A percentile compares a stretch with the other conserved stretches of the same genome.
Conservation (phyloP, 2,329 filamentous ascomycete species). For the Stagonosporopsis cucurbitacearum region DNA sequence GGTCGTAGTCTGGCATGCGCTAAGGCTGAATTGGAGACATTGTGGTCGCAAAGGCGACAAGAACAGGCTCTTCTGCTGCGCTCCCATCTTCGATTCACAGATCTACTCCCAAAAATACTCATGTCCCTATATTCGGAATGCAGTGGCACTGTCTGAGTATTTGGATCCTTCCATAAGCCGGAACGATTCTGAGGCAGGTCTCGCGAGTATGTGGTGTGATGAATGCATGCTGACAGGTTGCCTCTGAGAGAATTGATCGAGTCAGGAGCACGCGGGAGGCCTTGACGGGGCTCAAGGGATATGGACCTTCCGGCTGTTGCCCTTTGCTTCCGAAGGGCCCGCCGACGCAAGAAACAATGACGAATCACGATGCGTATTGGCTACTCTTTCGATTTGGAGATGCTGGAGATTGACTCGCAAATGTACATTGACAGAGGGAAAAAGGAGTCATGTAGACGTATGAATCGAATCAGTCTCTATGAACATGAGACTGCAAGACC, state of each 20-base stretch:
- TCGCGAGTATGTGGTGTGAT: not conserved
- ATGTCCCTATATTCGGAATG: not conserved
- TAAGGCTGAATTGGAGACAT: not conserved
- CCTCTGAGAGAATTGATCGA: not conserved
- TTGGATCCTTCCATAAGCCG: not conserved
- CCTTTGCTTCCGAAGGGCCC: slow-evolving; percentile 3
- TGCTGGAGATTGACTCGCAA: not conserved
- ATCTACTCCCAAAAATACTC: not conserved
- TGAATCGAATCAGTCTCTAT: too few species aligned
- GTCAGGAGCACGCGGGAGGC: slow-evolving; percentile 1
- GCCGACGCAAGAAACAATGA: not conserved
- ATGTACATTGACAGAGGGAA: not conserved
- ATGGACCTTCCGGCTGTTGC: not conserved
- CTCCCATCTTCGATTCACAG: not conserved
- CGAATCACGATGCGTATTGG: not conserved
- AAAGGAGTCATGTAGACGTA: not conserved
- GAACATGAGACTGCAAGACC: not conserved
- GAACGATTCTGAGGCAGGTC: not conserved
- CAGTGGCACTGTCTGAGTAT: not conserved
- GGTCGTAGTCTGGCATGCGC: not conserved
- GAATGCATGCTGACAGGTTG: not conserved
- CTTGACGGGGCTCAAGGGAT: not conserved
- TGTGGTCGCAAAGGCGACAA: slow-evolving; percentile 3
- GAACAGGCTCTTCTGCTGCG: slow-evolving; percentile 1
- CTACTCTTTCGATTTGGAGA: not conserved